phyloP scores from a whole-genome alignment of 2,329 filamentous ascomycete species.

The Fusarium transvaalense region DNA sequence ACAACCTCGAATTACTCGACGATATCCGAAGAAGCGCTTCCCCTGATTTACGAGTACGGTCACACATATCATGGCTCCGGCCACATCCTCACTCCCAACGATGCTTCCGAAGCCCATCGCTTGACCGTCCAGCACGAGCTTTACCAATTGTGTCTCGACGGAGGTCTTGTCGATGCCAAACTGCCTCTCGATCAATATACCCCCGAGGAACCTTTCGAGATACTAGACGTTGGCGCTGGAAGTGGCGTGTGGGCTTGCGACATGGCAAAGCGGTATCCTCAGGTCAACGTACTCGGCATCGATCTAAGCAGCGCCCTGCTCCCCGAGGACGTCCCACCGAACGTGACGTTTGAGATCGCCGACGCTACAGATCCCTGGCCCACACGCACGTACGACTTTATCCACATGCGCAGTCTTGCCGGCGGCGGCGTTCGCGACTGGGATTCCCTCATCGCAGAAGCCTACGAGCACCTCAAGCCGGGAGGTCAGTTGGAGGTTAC shows the following conservation, averaged over 20 bases:
- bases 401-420: slow-evolving; percentile 59
- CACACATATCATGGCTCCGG: slow-evolving; percentile 56
- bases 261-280: slow-evolving; percentile 57
- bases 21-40: slow-evolving; percentile 52
- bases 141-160: slow-evolving; percentile 53
- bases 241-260: slow-evolving; percentile 60
- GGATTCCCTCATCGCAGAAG: slow-evolving; percentile 53
- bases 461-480: slow-evolving; percentile 57
- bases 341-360: slow-evolving; percentile 70
- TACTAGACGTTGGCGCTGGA: slow-evolving; percentile 59
- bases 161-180: slow-evolving; percentile 49
- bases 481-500: slow-evolving; percentile 61
- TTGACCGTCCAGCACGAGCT: slow-evolving; percentile 53
- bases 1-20: slow-evolving; percentile 53
- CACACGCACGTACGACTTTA: slow-evolving; percentile 54
- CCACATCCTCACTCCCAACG: slow-evolving; percentile 52
- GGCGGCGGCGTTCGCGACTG: slow-evolving; percentile 61
- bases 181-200: slow-evolving; percentile 48
- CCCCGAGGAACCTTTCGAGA: slow-evolving; percentile 42
- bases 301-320: slow-evolving; percentile 58
- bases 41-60: slow-evolving; percentile 52
- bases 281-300: slow-evolving; percentile 56
- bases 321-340: slow-evolving; percentile 64
- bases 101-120: slow-evolving; percentile 51
- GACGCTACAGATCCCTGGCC: slow-evolving; percentile 66